Conservation (phyloP, 495 filamentous ascomycete genomes). For the Chaetomium cochliodes region DNA sequence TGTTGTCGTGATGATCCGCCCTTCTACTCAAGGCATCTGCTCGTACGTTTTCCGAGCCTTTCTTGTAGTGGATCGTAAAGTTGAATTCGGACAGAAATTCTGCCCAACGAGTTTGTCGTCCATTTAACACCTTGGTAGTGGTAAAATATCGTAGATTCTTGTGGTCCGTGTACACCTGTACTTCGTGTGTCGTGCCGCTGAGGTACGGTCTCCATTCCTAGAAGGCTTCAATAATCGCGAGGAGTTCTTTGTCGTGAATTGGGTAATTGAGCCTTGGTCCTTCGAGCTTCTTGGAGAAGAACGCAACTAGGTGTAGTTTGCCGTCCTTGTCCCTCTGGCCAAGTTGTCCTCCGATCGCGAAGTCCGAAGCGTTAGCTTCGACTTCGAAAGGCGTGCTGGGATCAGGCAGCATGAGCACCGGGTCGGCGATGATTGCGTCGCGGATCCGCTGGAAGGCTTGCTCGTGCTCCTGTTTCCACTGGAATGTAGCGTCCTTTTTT, state of each 20-base stretch:
- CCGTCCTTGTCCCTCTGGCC: slow-evolving; percentile 4
- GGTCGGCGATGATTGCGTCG: neutral
- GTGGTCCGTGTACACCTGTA: slow-evolving; percentile 16
- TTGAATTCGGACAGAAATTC: slow-evolving; percentile 34
- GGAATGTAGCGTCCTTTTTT: neutral
- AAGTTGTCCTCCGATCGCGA: slow-evolving; percentile 13
- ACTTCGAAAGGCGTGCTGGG: slow-evolving; percentile 12
- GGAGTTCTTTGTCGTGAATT: slow-evolving; percentile 1
- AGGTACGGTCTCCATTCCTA: slow-evolving; percentile 13
- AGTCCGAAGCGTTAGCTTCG: slow-evolving; percentile 14
- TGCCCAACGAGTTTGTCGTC: slow-evolving; percentile 27
- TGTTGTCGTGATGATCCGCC: neutral
- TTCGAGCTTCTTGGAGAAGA: slow-evolving; percentile 16
- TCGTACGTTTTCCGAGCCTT: slow-evolving; percentile 18
- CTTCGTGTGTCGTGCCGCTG: neutral
- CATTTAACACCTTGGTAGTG: slow-evolving; percentile 29
- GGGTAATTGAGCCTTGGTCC: slow-evolving; percentile 11
- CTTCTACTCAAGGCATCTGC: slow-evolving; percentile 18
- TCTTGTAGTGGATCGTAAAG: slow-evolving; percentile 32
- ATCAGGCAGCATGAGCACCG: slow-evolving; percentile 3
- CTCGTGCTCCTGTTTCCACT: neutral
- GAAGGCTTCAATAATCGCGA: slow-evolving; percentile 14
- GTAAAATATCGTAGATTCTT: slow-evolving; percentile 27
- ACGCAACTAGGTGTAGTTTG: slow-evolving; percentile 12
- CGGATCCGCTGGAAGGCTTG: neutral